Conservation (phyloP, 192 early-diverging fungal species). For the Backusella liffmaniae region DNA sequence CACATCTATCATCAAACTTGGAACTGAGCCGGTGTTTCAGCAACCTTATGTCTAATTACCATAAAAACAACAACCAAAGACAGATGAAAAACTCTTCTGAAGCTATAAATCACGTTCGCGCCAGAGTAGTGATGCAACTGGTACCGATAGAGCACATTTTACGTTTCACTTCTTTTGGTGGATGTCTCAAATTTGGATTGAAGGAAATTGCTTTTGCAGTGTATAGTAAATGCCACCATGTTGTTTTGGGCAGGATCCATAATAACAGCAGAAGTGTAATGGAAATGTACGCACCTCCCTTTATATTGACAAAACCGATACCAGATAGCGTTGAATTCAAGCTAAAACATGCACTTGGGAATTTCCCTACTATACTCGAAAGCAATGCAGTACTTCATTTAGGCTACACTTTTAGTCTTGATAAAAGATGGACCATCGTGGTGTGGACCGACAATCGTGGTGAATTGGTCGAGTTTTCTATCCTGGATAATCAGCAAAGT, state of each 20-base stretch:
- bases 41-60: conserved; percentile 42
- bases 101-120: conserved; percentile 37
- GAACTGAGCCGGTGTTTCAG: conserved; percentile 49
- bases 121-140: conserved; percentile 45
- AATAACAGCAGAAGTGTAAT: conserved; percentile 9
- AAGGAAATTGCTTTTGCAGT: conserved; percentile 55
- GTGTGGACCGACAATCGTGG: conserved; percentile 56
- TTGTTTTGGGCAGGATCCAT: conserved; percentile 38
- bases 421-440: conserved; percentile 47
- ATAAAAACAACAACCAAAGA: conserved; percentile 21
- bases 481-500: conserved; percentile 15
- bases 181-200: conserved; percentile 47
- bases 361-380: conserved; percentile 32
- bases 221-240: conserved; percentile 46
- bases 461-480: conserved; percentile 45
- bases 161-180: conserved; percentile 47
- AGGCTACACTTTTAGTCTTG: conserved; percentile 49
- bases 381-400: conserved; percentile 45
- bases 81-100: conserved; percentile 6
- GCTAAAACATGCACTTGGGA: conserved; percentile 28
- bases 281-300: conserved; percentile 49
- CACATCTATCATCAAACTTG: conserved; percentile 44
- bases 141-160: conserved; percentile 52
- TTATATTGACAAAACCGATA: conserved; percentile 44
- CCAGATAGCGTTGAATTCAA: conserved; percentile 41